phyloP scores from a whole-genome alignment of 306 rosid genomes.

The Begonia loranthoides region DNA sequence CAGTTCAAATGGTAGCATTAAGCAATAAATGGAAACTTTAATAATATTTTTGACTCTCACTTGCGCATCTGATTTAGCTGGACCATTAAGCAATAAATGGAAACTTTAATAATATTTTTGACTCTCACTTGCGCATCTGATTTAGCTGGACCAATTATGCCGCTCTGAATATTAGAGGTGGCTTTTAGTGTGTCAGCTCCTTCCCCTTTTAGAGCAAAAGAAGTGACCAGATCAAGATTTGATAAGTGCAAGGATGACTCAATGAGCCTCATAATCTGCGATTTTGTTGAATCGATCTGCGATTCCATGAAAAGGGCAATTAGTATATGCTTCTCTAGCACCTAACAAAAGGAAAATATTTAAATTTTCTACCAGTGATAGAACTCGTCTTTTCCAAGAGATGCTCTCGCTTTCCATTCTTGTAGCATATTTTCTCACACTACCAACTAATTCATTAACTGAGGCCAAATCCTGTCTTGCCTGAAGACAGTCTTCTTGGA shows the following conservation, averaged over 20 bases:
- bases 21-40: too few species aligned
- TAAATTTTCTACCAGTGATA: constrained; percentile 35
- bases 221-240: constrained; percentile 65
- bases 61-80: constrained; percentile 48
- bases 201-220: constrained; percentile 65
- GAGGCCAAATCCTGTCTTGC: constrained; percentile 74
- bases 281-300: constrained; percentile 76
- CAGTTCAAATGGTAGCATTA: too few species aligned
- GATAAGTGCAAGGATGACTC: constrained; percentile 67
- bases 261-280: constrained; percentile 52
- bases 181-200: constrained; percentile 35
- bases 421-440: constrained; percentile 45
- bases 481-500: constrained; percentile 53
- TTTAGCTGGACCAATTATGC: constrained; percentile 57
- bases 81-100: constrained; percentile 7
- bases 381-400: constrained; percentile 64
- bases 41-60: constrained; percentile 17
- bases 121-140: constrained; percentile 48
- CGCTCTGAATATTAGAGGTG: constrained; percentile 64
- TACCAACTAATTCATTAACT: constrained; percentile 34
- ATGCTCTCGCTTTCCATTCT: constrained; percentile 65
- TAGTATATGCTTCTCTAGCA: too few species aligned
- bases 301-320: constrained; percentile 8
- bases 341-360: neutral
- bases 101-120: too few species aligned